Evolutionary conservation across 345 rosid genomes (phyloP), one percentile per base, ranked within the genome.

Genomic region (Excoecaria agallocha): DNA sequence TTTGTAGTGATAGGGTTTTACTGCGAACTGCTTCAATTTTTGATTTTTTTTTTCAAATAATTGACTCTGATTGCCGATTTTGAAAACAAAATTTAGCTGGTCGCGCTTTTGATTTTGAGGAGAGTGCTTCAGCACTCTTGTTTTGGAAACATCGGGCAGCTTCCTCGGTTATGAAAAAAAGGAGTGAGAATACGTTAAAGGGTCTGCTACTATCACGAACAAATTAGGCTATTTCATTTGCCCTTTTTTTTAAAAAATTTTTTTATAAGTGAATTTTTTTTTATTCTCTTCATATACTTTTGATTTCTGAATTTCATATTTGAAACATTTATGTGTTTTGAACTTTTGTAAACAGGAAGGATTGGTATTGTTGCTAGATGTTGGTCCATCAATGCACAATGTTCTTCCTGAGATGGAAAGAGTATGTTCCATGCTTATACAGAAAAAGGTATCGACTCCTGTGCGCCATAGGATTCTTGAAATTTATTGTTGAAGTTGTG

Each of bases 331-430:
- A 8, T 24, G 1, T 39, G 12, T 16, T 24, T 71, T 12, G 39
- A 15, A 12, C 19, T 10, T 46, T 15, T 73, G 68, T 56, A 71
- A 80, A 51, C 91, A 92, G 98, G 94, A 94, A 73, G 89, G 83
- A 3, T 78, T 90, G 83, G 85, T 94, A 64, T 77, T 94, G 82
- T 79, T 94, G 65, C 85, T 94, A 6, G 98, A 94, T 83, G 94
- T 90, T 19, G 94, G 98, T 37, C 97, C 94, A 0, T 83, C 91
- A 8, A 94, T 92, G 97, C 94, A 89, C 79, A 61, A 49, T 79
- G 58, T 84, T 76, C 92, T 90, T 63, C 87, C 88, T 37, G 82
- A 87, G 70, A 84, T 94, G 66, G 88, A 86, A 83, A 90, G 84
- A 66, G 43, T 91, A 57, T 90, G 92, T 79, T 83, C 92, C 22